These are phyloP conservation scores for Dictyostelium purpureum DNA, from an alignment of 78 protist species.

Conservation along the genomic window DNA sequence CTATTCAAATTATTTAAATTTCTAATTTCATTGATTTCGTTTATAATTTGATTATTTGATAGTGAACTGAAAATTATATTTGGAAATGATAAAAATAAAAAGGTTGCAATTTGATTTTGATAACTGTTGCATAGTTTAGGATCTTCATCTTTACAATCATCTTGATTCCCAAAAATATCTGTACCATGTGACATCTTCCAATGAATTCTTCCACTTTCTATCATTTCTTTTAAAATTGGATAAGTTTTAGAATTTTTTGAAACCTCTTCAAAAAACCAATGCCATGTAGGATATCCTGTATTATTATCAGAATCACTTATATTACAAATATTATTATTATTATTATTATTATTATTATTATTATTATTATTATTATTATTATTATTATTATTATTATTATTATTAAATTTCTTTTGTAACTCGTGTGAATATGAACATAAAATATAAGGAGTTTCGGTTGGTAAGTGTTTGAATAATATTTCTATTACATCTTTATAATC, in stretches of 20 bases:
- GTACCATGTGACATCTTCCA: constrained; percentile 46
- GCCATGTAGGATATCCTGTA: neutral
- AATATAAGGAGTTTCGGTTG: constrained; percentile 35
- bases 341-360: neutral
- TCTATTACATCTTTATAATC: neutral
- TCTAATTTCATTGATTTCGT: constrained; percentile 2
- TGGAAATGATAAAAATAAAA: constrained; percentile 55
- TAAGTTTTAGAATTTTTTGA: neutral
- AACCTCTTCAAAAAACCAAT: constrained; percentile 21
- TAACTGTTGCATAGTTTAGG: constrained; percentile 39
- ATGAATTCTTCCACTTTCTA: neutral
- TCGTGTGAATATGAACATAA: constrained; percentile 66
- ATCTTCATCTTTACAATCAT: neutral
- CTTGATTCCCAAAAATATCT: too few relatives aligned
- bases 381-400: neutral
- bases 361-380: neutral
- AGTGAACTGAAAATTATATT: neutral
- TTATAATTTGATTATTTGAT: neutral
- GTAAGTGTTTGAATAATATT: neutral
- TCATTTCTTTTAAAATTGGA: neutral
- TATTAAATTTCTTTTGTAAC: neutral
- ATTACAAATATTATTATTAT: too few relatives aligned
- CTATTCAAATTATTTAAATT: constrained; percentile 21
- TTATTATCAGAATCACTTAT: neutral
- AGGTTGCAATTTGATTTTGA: constrained; percentile 42